phyloP scores from a whole-genome alignment of 441 rosid genomes.

The California macrophylla region DNA sequence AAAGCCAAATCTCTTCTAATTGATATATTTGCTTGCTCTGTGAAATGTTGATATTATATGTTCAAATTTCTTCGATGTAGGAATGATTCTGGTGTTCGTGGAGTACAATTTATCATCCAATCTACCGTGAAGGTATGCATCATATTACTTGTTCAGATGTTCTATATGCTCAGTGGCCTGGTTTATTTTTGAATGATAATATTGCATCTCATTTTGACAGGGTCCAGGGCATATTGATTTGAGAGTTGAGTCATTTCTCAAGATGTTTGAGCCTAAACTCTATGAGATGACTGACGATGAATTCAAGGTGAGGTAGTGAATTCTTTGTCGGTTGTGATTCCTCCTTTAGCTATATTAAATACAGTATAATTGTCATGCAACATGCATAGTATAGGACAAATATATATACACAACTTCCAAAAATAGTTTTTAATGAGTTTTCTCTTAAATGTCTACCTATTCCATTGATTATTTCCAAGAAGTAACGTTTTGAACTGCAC shows the following conservation, averaged over 20 bases:
- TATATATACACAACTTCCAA: not conserved
- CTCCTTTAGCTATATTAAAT: not conserved
- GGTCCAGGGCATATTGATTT: slow-evolving; percentile 66
- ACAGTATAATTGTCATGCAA: not conserved
- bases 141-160: slow-evolving; percentile 6
- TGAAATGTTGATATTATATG: slow-evolving; percentile 7
- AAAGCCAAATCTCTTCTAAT: not conserved
- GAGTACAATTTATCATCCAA: slow-evolving; percentile 66
- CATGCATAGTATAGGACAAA: not conserved
- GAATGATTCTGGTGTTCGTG: slow-evolving; percentile 53
- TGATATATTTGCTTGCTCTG: not conserved
- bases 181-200: not conserved
- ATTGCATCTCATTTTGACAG: slow-evolving; percentile 28
- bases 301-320: slow-evolving; percentile 52
- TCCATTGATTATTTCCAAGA: not conserved
- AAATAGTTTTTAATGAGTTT: not conserved
- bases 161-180: slow-evolving; percentile 6
- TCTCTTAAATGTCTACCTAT: not conserved
- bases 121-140: slow-evolving; percentile 63
- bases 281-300: slow-evolving; percentile 57
- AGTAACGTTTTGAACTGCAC: not conserved
- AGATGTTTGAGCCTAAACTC: slow-evolving; percentile 52
- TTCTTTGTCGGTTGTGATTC: not conserved
- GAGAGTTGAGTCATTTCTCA: slow-evolving; percentile 69
- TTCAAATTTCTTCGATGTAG: slow-evolving; percentile 24